Evolutionary conservation across 2,329 filamentous ascomycete genomes (phyloP).

Genomic region (Colletotrichum sp.): DNA sequence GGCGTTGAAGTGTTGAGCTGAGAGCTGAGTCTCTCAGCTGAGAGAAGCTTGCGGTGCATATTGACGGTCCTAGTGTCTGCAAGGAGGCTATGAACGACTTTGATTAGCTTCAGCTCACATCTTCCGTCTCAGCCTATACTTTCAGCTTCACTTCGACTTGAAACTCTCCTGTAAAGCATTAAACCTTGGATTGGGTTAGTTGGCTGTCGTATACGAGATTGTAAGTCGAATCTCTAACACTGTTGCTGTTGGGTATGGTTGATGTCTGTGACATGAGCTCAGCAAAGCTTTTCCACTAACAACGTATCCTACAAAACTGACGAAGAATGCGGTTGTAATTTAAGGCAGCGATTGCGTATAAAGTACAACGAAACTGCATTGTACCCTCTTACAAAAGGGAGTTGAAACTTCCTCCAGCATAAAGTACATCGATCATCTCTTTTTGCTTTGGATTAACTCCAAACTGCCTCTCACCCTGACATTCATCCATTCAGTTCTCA

Average conservation of each 20-base stretch:
- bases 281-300: not conserved
- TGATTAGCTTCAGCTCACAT: not conserved
- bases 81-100: not conserved
- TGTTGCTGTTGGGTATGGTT: not conserved
- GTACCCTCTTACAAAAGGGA: not conserved
- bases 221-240: not conserved
- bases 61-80: not conserved
- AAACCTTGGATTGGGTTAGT: not conserved
- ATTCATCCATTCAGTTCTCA: not conserved
- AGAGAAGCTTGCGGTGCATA: not conserved
- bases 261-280: not conserved
- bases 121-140: not conserved
- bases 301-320: rapidly evolving
- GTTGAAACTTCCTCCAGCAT: not conserved
- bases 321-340: not conserved
- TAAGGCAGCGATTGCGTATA: not conserved
- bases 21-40: not conserved
- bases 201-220: not conserved
- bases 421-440: not conserved
- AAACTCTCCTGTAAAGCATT: not conserved
- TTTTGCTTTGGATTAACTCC: not conserved
- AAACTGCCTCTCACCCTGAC: not conserved
- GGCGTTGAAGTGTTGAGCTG: not conserved
- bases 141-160: not conserved
- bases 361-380: not conserved